Base-by-base conservation (phyloP, 179 eudicot species). In the Silene vulgaris region DNA sequence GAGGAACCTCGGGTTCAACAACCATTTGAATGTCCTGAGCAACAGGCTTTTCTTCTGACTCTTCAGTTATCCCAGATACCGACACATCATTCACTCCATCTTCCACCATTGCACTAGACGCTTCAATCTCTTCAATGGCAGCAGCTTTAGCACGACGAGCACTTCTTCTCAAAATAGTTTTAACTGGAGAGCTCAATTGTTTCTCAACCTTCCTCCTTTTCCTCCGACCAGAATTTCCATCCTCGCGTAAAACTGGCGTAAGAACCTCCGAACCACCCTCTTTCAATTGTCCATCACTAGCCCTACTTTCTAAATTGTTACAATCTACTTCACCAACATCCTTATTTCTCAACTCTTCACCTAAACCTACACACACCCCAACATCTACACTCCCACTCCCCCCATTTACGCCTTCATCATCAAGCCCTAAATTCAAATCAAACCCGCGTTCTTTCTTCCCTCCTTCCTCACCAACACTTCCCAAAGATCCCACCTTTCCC, bases 91-190 rank as follows among this genome's bases (percentile, higher is more conserved):
- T 77, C 17, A 35, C 75, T 72, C 73, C 88, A 75, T 79, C 82
- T 29, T 73, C 64, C 19, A 16, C 76, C 73, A 67, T 26, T 54
- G 70, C 62, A 82, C 70, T 65, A 7, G 77, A 68, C 65, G 68
- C 81, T 66, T 71, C 61, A 74, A 71, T 84, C 73, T 85, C 86
- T 71, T 50, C 77, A 45, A 81, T 74, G 30, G 83, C 69, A 14
- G 78, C 40, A 35, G 76, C 79, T 65, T 75, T 88, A 73, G 88
- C 84, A 80, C 92, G 88, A n/a, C 97, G 91, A 61, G 89, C 87
- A 81, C 97, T 95, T 76, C 99, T 87, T 84, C 99, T 90, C 83
- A 92, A 75, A 57, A 82, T 87, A n/a, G 89, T 86, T 72, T 82
- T 86, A 1, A 78, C 71, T 1, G 86, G 80, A 76, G 87, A 72